These are phyloP conservation scores for Chrysoporthe deuterocubensis DNA, from an alignment of 2,329 filamentous ascomycete species.

Conservation along the genomic window DNA sequence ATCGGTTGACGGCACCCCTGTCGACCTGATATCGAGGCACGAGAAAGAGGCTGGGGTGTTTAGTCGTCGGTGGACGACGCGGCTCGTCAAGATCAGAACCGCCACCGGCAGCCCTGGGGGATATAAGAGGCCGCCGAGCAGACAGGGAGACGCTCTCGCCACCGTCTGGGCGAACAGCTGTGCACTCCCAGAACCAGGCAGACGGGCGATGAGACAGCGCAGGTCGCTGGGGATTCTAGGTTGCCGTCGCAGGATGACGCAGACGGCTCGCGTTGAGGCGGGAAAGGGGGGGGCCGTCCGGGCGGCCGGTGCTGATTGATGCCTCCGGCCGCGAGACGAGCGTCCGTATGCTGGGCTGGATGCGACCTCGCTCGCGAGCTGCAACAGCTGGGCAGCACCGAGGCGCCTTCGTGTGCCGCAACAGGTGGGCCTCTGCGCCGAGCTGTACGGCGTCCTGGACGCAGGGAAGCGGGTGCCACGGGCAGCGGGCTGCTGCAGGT, in stretches of 20 bases:
- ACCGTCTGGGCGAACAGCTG: not conserved
- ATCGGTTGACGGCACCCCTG: conserved; percentile 19
- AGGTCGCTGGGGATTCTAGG: not conserved
- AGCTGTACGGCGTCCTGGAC: not conserved
- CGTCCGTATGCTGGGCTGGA: not conserved
- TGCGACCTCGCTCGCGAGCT: conserved; percentile 8
- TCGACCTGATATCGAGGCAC: conserved; percentile 1
- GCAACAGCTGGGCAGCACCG: conserved; percentile 7
- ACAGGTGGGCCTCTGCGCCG: not conserved
- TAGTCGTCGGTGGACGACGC: conserved; percentile 3
- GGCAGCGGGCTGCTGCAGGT: conserved; percentile 20
- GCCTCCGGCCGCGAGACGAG: conserved; percentile 2
- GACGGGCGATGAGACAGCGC: conserved; percentile 12
- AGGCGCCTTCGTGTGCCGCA: conserved; percentile 11
- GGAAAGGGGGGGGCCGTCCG: not conserved
- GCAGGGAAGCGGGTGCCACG: not conserved
- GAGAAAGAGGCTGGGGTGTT: conserved; percentile 10
- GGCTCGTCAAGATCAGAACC: not conserved
- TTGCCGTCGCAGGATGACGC: conserved; percentile 2
- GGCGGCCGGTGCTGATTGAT: not conserved
- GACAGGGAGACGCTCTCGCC: not conserved
- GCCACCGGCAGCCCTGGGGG: not conserved
- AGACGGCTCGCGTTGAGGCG: conserved; percentile 1
- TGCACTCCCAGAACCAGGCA: conserved; percentile 5
- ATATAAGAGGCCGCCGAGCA: not conserved